phyloP scores from a whole-genome alignment of 108 stramenopile genomes.

The Cyclotella kingstonii region DNA sequence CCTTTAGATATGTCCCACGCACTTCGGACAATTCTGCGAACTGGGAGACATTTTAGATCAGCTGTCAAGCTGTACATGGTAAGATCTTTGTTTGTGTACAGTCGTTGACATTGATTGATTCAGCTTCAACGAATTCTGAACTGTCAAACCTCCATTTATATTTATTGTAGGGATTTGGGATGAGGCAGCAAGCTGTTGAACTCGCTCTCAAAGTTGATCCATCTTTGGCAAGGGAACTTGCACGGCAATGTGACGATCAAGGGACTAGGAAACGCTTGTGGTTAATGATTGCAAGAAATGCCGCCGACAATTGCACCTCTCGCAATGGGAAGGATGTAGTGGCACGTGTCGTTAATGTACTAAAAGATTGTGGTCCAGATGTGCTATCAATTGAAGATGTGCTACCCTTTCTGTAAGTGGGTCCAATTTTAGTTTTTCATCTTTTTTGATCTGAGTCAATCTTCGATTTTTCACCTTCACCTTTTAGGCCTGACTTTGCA shows the following conservation, averaged over 20 bases:
- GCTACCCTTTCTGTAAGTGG: slow-evolving; percentile 39
- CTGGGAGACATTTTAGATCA: slow-evolving; percentile 82
- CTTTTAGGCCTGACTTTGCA: slow-evolving; percentile 70
- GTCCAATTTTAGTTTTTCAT: neutral
- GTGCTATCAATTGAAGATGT: slow-evolving; percentile 90
- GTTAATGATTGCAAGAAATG: slow-evolving; percentile 90
- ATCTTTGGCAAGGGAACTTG: slow-evolving; percentile 76
- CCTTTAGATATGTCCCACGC: slow-evolving; percentile 80
- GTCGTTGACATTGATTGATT: neutral
- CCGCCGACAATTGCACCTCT: slow-evolving; percentile 54
- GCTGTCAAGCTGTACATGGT: slow-evolving; percentile 85
- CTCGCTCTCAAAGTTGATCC: slow-evolving; percentile 84
- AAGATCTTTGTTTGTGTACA: neutral
- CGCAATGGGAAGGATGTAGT: slow-evolving; percentile 78
- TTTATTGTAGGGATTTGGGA: slow-evolving; percentile 58
- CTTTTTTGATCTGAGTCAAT: neutral
- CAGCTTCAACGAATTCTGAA: neutral
- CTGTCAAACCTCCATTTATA: neutral
- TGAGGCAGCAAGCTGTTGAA: slow-evolving; percentile 86
- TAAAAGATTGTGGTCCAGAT: slow-evolving; percentile 85
- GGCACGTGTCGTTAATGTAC: slow-evolving; percentile 73
- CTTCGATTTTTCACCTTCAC: neutral
- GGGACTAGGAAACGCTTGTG: slow-evolving; percentile 81
- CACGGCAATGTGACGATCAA: slow-evolving; percentile 67
- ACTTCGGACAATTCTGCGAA: slow-evolving; percentile 66